Conservation (phyloP, 345 rosid genomes). For the Punica granatum region DNA sequence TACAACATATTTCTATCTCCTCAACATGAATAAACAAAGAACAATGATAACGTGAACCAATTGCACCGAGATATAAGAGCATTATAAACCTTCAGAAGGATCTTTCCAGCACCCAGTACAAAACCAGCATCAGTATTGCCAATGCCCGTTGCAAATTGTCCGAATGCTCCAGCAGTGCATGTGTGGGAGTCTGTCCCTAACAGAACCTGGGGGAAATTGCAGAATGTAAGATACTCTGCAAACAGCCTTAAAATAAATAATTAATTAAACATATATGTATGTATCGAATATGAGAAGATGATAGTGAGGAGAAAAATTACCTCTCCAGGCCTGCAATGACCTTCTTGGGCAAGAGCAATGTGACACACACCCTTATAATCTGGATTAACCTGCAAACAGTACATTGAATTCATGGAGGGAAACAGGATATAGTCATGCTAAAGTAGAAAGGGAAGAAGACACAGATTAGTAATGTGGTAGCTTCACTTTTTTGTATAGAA, state of each 20-base stretch:
- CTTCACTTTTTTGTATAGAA: not conserved
- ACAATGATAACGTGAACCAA: not conserved
- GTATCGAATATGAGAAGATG: not conserved
- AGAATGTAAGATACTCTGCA: not conserved
- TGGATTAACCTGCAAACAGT: constrained; percentile 66
- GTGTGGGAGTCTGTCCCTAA: constrained; percentile 97
- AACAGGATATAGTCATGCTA: not conserved
- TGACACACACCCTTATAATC: constrained; percentile 99
- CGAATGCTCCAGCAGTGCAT: constrained; percentile 97
- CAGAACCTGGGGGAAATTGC: constrained; percentile 46
- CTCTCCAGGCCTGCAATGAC: constrained; percentile 99
- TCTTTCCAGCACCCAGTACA: constrained; percentile 86
- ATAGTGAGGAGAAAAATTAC: constrained; percentile 22
- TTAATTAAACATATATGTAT: not conserved
- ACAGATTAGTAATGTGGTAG: not conserved
- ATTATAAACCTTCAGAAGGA: constrained; percentile 73
- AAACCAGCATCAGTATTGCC: constrained; percentile 99
- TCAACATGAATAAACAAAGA: not conserved
- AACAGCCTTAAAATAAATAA: not conserved
- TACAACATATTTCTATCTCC: no score
- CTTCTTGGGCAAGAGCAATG: constrained; percentile 97
- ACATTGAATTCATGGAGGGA: not conserved
- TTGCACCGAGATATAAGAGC: not conserved
- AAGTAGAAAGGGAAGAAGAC: not conserved
- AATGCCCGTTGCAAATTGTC: constrained; percentile 97